Base-by-base conservation (phyloP, 495 filamentous ascomycete genomes). In the Parmelia sp. region DNA sequence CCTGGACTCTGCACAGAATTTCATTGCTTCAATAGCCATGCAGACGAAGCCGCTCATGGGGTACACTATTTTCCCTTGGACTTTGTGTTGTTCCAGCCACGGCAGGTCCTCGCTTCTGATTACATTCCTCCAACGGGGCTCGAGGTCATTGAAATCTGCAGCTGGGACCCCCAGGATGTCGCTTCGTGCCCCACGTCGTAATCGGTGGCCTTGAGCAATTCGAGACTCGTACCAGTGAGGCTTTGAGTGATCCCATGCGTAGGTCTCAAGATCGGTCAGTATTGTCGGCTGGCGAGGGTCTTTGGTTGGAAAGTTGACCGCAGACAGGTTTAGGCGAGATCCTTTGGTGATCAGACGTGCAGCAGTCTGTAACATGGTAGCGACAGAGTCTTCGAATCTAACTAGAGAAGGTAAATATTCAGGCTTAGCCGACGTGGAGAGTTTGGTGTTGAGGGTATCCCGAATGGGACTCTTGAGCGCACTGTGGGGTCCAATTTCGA, bases 401-500 rank as follows among this genome's bases (percentile, higher is more conserved):
- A 42, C 39, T 3, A 42, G 39, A 42, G 39, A 44, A 7, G 64
- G 49, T 19, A 53, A 29, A 57, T 65, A 61, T 33, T 35, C 36
- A 0, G 31, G 4, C 17, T 53, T 57, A 5, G 44, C 11, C 2
- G 31, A 19, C 47, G 8, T 45, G 25, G 4, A 33, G 27, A 23
- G 23, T 35, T 27, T 44, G 23, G 6, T 7, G 4, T 4, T 23
- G 2, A 68, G 39, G 49, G 74, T 79, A 14, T 82, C 74, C 42
- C 71, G 73, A 31, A 82, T 72, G 0, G 81, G 78, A 1, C 74
- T 75, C 25, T 76, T 70, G 3, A 86, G 66, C 0, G 77, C 75
- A 0, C 71, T 65, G 47, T 80, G 77, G 9, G 83, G 80, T 0
- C 83, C 82, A 9, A 86, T 71, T 67, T 86, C 83, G 49, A 86